A percentile compares a stretch with the other conserved stretches of the same genome.
Evolutionary conservation across 2,329 filamentous ascomycete species (phyloP).

Genomic region (Aspergillus pseudoglaucus): DNA sequence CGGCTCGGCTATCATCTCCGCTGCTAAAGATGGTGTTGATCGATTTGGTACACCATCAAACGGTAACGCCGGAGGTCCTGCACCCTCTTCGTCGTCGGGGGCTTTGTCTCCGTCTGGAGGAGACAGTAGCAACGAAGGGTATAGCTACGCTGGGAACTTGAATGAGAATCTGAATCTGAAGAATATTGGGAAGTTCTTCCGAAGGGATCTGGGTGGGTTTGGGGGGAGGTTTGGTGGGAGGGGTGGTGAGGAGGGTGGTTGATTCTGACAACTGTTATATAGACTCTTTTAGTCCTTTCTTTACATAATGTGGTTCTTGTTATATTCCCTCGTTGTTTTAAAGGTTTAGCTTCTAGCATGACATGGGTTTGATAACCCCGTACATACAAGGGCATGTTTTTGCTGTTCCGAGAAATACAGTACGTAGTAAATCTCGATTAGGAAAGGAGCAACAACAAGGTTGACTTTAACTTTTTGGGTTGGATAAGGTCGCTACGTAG

Average conservation of each 20-base stretch:
- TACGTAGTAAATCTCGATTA: too few species aligned
- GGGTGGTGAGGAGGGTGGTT: not conserved
- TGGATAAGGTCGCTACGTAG: too few species aligned
- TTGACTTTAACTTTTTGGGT: too few species aligned
- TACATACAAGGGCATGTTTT: too few species aligned
- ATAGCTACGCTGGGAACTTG: slow-evolving; percentile 54
- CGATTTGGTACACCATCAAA: slow-evolving; percentile 59
- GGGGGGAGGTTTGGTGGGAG: slow-evolving; percentile 60
- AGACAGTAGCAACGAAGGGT: slow-evolving; percentile 15
- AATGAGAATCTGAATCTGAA: slow-evolving; percentile 96
- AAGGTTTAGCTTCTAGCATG: too few species aligned
- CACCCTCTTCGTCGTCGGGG: slow-evolving; percentile 13
- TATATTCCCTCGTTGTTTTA: not conserved
- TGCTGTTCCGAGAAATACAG: too few species aligned
- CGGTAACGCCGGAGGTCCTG: slow-evolving; percentile 24
- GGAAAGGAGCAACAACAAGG: too few species aligned
- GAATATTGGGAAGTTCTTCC: slow-evolving; percentile 95
- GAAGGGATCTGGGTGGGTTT: slow-evolving; percentile 72
- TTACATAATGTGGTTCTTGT: not conserved
- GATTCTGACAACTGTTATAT: not conserved
- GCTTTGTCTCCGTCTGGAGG: slow-evolving; percentile 17
- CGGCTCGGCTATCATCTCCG: slow-evolving; percentile 81
- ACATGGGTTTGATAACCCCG: too few species aligned
- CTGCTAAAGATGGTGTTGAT: slow-evolving; percentile 76
- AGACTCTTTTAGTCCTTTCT: not conserved